A percentile compares a stretch with the other conserved stretches of the same genome.
These are phyloP conservation scores for Astraeus odoratus DNA, from an alignment of 768 basidiomycete genomes.

Conservation along the genomic window DNA sequence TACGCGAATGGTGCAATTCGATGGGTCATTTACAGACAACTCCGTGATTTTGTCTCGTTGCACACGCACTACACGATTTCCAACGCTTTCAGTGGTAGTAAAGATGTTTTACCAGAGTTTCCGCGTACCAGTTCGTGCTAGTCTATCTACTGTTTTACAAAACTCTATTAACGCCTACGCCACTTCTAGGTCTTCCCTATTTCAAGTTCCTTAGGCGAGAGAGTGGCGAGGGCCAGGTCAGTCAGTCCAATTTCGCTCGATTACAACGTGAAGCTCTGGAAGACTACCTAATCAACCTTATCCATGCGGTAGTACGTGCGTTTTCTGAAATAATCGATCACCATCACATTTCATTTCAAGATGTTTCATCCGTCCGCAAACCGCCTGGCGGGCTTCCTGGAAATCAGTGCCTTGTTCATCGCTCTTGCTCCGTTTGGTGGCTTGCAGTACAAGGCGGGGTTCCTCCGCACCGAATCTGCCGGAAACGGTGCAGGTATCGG, in stretches of 20 bases:
- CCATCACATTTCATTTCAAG: constrained; percentile 31
- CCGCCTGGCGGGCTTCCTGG: constrained; percentile 83
- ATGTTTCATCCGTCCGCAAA: constrained; percentile 96
- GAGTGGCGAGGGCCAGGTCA: constrained; percentile 42
- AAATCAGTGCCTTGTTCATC: constrained; percentile 85
- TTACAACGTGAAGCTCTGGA: constrained; percentile 79
- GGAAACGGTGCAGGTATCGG: constrained; percentile 53
- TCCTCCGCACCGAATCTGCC: constrained; percentile 51
- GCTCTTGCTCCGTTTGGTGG: constrained; percentile 75
- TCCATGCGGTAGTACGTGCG: constrained; percentile 74
- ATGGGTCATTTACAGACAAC: constrained; percentile 94
- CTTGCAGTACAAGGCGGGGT: constrained; percentile 87
- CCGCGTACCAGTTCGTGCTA: constrained; percentile 62
- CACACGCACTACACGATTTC: constrained; percentile 87
- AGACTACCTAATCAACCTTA: constrained; percentile 80
- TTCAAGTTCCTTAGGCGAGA: constrained; percentile 78
- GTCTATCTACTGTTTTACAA: background rate
- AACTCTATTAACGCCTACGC: background rate
- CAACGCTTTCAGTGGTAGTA: constrained; percentile 68
- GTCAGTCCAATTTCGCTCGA: constrained; percentile 70
- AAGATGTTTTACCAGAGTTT: constrained; percentile 84
- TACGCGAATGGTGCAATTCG: constrained; percentile 88
- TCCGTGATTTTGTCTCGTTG: constrained; percentile 85
- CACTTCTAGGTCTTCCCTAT: constrained; percentile 70
- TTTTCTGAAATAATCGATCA: constrained; percentile 1